Evolutionary conservation across 768 basidiomycete species (phyloP).

Genomic region (Trametes coccinea): DNA sequence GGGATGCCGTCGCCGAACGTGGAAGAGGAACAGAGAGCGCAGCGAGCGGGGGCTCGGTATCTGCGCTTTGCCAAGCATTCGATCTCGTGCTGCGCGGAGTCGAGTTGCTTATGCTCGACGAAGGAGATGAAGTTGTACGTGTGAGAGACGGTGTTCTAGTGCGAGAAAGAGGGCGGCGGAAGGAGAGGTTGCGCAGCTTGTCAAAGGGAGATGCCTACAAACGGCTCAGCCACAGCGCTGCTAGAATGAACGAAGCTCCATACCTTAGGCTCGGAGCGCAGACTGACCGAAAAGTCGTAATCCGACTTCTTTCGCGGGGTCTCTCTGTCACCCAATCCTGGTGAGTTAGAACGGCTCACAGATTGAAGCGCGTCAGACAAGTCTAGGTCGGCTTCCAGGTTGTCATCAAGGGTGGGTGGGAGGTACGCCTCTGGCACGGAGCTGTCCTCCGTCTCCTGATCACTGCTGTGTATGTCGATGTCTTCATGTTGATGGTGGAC

Average conservation of each 20-base stretch:
- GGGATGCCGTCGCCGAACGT: constrained; percentile 31
- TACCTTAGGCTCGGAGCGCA: constrained; percentile 36
- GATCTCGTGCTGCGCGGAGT: constrained; percentile 51
- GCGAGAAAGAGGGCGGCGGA: constrained; percentile 32
- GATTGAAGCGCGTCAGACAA: constrained; percentile 33
- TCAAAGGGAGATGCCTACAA: constrained; percentile 31
- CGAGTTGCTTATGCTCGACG: constrained; percentile 32
- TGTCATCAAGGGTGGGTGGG: constrained; percentile 17
- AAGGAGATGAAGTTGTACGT: constrained; percentile 31
- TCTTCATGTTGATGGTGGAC: constrained; percentile 16
- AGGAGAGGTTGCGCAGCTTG: constrained; percentile 31
- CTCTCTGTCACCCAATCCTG: constrained; percentile 11
- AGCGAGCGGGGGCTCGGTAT: constrained; percentile 47
- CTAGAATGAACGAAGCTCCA: background rate
- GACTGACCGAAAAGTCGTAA: constrained; percentile 37
- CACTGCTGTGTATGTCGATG: constrained; percentile 28
- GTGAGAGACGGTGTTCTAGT: constrained; percentile 39
- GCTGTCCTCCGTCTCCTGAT: constrained; percentile 27
- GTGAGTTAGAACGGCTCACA: constrained; percentile 31
- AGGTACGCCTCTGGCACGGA: constrained; percentile 30
- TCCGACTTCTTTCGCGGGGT: constrained; percentile 29
- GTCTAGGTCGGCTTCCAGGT: constrained; percentile 26
- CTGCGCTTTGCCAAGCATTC: constrained; percentile 37
- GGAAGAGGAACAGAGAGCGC: constrained; percentile 48
- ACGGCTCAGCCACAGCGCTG: background rate